A percentile compares a stretch with the other conserved stretches of the same genome.
Evolutionary conservation across 805 yeast genomes (phyloP).

Genomic region (Pichia cabralensis): DNA sequence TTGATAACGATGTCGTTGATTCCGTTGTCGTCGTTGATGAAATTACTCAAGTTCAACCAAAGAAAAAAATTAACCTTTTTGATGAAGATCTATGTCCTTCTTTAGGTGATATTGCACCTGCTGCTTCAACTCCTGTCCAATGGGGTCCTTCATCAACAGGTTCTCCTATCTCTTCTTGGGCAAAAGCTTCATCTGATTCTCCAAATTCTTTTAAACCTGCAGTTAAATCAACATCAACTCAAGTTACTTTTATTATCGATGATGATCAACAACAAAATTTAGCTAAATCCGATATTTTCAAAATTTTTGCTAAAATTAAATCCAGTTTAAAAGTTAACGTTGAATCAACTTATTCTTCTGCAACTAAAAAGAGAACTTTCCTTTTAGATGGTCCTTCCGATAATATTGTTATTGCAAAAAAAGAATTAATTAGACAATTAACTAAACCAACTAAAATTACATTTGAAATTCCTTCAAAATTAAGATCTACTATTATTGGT

Average conservation of each 20-base stretch:
- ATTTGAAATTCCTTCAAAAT: conserved; percentile 63
- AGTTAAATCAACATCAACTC: conserved; percentile 50
- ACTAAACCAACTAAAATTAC: conserved; percentile 59
- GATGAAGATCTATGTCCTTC: conserved; percentile 55
- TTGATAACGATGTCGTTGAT: not conserved
- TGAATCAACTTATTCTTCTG: conserved; percentile 73
- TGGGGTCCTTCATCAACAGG: conserved; percentile 32
- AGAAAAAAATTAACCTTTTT: conserved; percentile 28
- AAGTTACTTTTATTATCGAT: conserved; percentile 71
- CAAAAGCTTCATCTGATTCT: conserved; percentile 18
- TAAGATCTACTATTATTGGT: conserved; percentile 77
- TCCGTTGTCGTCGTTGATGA: conserved; percentile 2
- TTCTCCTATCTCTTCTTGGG: conserved; percentile 12
- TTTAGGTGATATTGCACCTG: conserved; percentile 42
- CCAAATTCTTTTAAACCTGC: conserved; percentile 27
- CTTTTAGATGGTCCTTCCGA: conserved; percentile 67
- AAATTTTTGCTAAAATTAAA: conserved; percentile 55
- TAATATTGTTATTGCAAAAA: conserved; percentile 58
- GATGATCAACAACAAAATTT: conserved; percentile 58
- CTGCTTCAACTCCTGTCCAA: conserved; percentile 26
- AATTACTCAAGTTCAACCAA: conserved; percentile 1
- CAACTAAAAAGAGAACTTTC: conserved; percentile 71
- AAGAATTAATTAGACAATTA: conserved; percentile 64
- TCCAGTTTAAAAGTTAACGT: conserved; percentile 52
- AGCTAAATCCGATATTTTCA: conserved; percentile 55